phyloP scores from a whole-genome alignment of 768 basidiomycete genomes.

The Lactarius sanguifluus region DNA sequence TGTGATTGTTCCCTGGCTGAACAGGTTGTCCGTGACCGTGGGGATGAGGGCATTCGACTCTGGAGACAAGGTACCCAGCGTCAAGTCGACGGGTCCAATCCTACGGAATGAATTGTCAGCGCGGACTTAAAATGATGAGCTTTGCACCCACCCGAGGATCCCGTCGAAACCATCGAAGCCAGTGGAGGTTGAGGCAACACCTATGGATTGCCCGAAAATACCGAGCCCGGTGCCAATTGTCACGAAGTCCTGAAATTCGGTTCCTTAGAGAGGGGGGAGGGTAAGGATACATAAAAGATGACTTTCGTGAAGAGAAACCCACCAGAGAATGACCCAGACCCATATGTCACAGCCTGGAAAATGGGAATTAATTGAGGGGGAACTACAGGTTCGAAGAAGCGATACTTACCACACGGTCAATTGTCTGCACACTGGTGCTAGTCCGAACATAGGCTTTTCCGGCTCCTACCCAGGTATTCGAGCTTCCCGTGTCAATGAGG shows the following conservation, averaged over 20 bases:
- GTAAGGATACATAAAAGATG: neutral
- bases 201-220: slow-evolving; percentile 40
- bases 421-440: slow-evolving; percentile 2
- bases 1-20: slow-evolving; percentile 32
- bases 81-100: slow-evolving; percentile 38
- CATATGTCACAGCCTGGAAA: slow-evolving; percentile 16
- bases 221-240: slow-evolving; percentile 16
- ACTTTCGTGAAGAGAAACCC: neutral
- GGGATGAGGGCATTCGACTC: slow-evolving; percentile 25
- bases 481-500: slow-evolving; percentile 12
- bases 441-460: neutral
- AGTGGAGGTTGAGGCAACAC: slow-evolving; percentile 35
- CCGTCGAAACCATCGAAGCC: slow-evolving; percentile 41
- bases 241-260: slow-evolving; percentile 5
- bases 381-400: neutral
- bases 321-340: slow-evolving; percentile 22
- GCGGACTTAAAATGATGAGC: neutral
- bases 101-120: slow-evolving; percentile 24
- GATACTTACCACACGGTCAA: slow-evolving; percentile 5
- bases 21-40: slow-evolving; percentile 40
- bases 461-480: slow-evolving; percentile 17
- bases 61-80: slow-evolving; percentile 30
- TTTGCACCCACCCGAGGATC: slow-evolving; percentile 35
- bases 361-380: neutral
- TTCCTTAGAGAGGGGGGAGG: neutral